Base-by-base conservation (phyloP, 176 grass and related monocot species). In the Avena insularis region DNA sequence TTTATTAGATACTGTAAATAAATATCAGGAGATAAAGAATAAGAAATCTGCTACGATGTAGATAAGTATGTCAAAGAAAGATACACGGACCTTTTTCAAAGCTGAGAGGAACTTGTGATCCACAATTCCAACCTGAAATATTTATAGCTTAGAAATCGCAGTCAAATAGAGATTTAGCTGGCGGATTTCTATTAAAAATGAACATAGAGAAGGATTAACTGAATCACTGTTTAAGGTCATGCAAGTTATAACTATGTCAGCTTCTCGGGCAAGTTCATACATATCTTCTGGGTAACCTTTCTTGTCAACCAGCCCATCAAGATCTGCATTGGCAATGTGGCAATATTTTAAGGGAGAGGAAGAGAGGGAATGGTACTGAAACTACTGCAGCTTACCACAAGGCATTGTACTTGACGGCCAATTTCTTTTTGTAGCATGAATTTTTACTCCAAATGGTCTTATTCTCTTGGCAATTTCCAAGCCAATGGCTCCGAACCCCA, bases 401-500 rank as follows among this genome's bases (percentile, higher is more conserved):
- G 83, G 33, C 51, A 90, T 66, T 68, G 56, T 84, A 86, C 86
- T 71, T 82, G 90, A 92, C 48, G 86, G 80, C 96, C 96, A 98
- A 75, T 86, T 94, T 86, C 96, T 92, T 89, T 94, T 95, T 13
- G 89, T 98, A 80, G 93, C 96, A 89, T 92, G 85, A 81, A 98
- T 77, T 79, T 92, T 98, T 66, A 95, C 96, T 82, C 93, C 96
- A 92, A 98, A 98, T 10, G 93, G 85, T 82, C 79, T 92, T 72
- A 98, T 68, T 86, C 96, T 90, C 90, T 90, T 94, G 61, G 96
- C 92, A 84, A 98, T 8, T 76, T 95, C 93, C 35, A 91, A 51
- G 5, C 96, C 96, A 81, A 98, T 98, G 84, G 93, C 88, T 65
- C 96, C 96, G 63, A 98, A 98, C 50, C 96, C 96, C 46, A 98